Base-by-base conservation (phyloP, 305 asterid genomes). In the Plantago lanceolata region DNA sequence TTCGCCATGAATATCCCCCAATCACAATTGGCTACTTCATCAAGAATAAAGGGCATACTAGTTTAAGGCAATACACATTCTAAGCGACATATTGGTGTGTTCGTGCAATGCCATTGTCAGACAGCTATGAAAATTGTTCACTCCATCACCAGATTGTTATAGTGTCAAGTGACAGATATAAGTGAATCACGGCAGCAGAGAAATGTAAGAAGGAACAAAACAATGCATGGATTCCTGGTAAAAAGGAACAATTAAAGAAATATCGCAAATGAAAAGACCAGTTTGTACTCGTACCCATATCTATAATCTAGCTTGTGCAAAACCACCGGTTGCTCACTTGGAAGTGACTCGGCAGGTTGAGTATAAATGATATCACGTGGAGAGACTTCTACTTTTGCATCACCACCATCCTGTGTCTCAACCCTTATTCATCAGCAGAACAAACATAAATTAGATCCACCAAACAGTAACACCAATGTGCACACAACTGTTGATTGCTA, bases 321-420 rank as follows among this genome's bases (percentile, higher is more conserved):
- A 76, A 94, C 70, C 60, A 63, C 69, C 26, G 97, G 96, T 57
- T 82, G 83, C 76, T 86, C 93, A 45, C 68, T 76, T 72, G 79
- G 86, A 60, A 67, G 84, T 65, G 82, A 79, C 77, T 84, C 96
- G 66, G 96, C 96, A 71, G 89, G 80, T 76, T 94, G 89, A 47
- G 90, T 73, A 76, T 87, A 94, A 72, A 94, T 73, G 68, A 94
- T 87, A 75, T 94, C 99, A 68, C 99, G 97, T 19, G 99, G 99
- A 74, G 95, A 94, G 69, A 84, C 88, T 66, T 94, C 95, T 17
- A 87, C 71, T 78, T 83, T 94, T 68, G 99, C 97, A 86, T 94
- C 99, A 70, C 99, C 99, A 11, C 95, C 95, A 61, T 94, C 99
- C 73, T 90, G 97, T 57, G 99, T 88, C 95, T 88, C 97, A 71